Base-by-base conservation (phyloP, 176 grass and related monocot genomes). In the Musa beccarii region DNA sequence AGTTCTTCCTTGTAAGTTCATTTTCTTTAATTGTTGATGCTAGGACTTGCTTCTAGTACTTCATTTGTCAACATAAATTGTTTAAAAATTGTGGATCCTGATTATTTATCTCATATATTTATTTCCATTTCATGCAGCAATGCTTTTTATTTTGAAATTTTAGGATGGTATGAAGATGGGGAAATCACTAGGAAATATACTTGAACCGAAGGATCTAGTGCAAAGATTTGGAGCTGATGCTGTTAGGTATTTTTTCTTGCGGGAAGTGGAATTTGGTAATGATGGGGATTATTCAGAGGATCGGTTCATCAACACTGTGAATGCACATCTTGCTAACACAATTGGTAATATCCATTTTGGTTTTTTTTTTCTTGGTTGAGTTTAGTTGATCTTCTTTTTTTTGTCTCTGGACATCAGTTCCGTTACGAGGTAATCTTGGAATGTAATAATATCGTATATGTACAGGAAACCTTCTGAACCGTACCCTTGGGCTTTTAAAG, bases 161-260 rank as follows among this genome's bases (percentile, higher is more conserved):
- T 87, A 97, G 94, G 94, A 93, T 89, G 94, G 94, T 78, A 82
- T 89, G 94, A 97, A 97, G 75, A 97, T 97, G 94, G 94, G 94
- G 19, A 98, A 98, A 85, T 98, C 94, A 78, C 76, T 98, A 76
- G 94, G 94, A 71, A 98, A 98, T 82, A 98, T 90, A 66, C 88
- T 98, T 75, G 94, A 98, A 81, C 94, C 90, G 20, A 98, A 88
- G 29, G 90, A 98, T 85, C 80, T 98, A 56, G 90, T 98, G 51
- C 54, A 79, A 55, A 89, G 80, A 82, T 98, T 93, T 85, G 90
- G 94, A 79, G 80, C 75, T 24, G 86, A 98, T 86, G 86, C 94
- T 83, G 94, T 98, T 75, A 87, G 90, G 75, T 98, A 93, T 72
- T 97, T 97, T 78, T 98, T 98, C 85, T 75, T 98, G 83, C 79